Conservation (phyloP, 108 stramenopile species). For the Nitzschia putrida region DNA sequence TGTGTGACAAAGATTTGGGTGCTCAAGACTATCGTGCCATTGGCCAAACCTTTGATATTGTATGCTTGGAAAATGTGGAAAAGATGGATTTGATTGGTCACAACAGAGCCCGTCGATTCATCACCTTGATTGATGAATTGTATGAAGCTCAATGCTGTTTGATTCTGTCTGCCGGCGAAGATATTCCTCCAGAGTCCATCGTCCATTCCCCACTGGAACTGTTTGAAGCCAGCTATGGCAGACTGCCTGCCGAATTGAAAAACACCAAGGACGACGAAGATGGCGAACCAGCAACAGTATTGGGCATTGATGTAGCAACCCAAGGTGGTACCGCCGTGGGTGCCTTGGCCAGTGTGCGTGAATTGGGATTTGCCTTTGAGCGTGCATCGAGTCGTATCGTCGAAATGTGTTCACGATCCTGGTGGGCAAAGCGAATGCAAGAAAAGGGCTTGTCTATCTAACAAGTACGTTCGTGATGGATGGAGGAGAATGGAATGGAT, state of each 20-base stretch:
- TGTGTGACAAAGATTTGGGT: slow-evolving; percentile 87
- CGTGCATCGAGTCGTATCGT: slow-evolving; percentile 81
- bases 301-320: slow-evolving; percentile 33
- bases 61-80: slow-evolving; percentile 85
- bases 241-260: background rate
- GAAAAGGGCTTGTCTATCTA: background rate
- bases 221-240: slow-evolving; percentile 27
- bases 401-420: slow-evolving; percentile 80
- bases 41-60: slow-evolving; percentile 78
- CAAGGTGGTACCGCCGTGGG: slow-evolving; percentile 54
- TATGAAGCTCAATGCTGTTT: slow-evolving; percentile 88
- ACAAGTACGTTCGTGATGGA: too few relatives aligned
- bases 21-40: slow-evolving; percentile 92
- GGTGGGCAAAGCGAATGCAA: slow-evolving; percentile 65
- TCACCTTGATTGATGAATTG: slow-evolving; percentile 95
- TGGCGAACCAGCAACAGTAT: background rate
- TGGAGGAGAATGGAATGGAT: background rate
- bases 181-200: background rate
- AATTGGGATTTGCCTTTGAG: slow-evolving; percentile 80
- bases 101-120: slow-evolving; percentile 92
- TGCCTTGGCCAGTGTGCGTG: slow-evolving; percentile 82
- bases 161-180: slow-evolving; percentile 46
- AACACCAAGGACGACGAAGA: slow-evolving; percentile 20
- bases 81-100: slow-evolving; percentile 63
- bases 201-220: slow-evolving; percentile 44